These are phyloP conservation scores for Daldinia caldariorum DNA, from an alignment of 495 filamentous ascomycete genomes.

Conservation along the genomic window DNA sequence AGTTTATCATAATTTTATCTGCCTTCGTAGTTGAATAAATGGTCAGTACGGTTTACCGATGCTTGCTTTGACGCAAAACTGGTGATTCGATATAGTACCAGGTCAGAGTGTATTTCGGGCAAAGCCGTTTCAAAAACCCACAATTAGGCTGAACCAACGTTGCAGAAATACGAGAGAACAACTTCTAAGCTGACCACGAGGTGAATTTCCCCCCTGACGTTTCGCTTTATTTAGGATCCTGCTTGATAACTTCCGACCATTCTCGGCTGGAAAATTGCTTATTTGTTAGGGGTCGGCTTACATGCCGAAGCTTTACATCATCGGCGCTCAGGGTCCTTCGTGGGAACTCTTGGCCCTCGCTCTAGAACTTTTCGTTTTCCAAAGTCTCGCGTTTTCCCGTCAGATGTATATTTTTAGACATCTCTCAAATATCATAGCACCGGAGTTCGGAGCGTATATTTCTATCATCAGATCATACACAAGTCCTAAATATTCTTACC, in stretches of 20 bases:
- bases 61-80: neutral
- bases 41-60: neutral
- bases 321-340: neutral
- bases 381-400: slow-evolving; percentile 8
- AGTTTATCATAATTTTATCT: neutral
- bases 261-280: slow-evolving; percentile 15
- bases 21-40: neutral
- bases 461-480: neutral
- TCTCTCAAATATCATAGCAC: slow-evolving; percentile 6
- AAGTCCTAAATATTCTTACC: neutral
- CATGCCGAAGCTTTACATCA: neutral
- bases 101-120: neutral
- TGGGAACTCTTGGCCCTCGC: neutral
- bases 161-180: neutral
- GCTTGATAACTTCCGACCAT: neutral
- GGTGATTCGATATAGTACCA: neutral
- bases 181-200: neutral
- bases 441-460: slow-evolving; percentile 10
- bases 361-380: slow-evolving; percentile 2
- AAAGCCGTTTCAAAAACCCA: neutral
- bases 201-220: neutral
- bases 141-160: neutral
- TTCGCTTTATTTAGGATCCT: slow-evolving; percentile 10
- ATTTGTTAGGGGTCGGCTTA: slow-evolving; percentile 15
- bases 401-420: neutral